phyloP scores from a whole-genome alignment of 768 basidiomycete species.

The Pleurotus sapidus region DNA sequence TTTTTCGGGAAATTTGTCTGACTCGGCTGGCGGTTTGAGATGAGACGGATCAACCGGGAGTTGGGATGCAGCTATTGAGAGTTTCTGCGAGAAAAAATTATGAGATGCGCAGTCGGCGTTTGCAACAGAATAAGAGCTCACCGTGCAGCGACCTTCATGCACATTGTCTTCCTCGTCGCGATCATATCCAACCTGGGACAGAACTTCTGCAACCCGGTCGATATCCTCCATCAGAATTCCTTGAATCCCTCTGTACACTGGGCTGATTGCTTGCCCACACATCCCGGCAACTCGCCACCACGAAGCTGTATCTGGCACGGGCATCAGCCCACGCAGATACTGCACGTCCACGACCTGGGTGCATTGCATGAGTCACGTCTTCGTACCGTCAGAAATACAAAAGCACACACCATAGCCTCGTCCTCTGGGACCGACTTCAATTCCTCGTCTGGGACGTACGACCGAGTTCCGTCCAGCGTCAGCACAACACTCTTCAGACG shows the following conservation, averaged over 20 bases:
- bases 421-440: conserved; percentile 13
- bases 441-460: not conserved
- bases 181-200: conserved; percentile 36
- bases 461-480: not conserved
- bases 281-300: conserved; percentile 25
- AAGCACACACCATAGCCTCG: conserved; percentile 20
- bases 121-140: not conserved
- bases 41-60: no score
- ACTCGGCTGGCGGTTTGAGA: not conserved
- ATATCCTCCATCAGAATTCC: conserved; percentile 34
- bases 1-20: conserved; percentile 4
- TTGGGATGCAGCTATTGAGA: no score
- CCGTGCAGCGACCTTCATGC: not conserved
- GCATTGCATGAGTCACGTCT: not conserved
- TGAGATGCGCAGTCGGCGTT: no score
- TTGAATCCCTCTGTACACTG: conserved; percentile 32
- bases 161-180: conserved; percentile 12
- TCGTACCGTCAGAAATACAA: not conserved
- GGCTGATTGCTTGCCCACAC: conserved; percentile 26
- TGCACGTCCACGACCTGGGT: conserved; percentile 26
- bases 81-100: no score
- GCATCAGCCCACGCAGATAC: conserved; percentile 19
- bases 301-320: conserved; percentile 20
- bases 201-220: conserved; percentile 36
- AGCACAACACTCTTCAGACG: conserved; percentile 4